A percentile compares a stretch with the other conserved stretches of the same genome.
Conservation (phyloP, 2,329 filamentous ascomycete genomes). For the Colletotrichum viniferum region DNA sequence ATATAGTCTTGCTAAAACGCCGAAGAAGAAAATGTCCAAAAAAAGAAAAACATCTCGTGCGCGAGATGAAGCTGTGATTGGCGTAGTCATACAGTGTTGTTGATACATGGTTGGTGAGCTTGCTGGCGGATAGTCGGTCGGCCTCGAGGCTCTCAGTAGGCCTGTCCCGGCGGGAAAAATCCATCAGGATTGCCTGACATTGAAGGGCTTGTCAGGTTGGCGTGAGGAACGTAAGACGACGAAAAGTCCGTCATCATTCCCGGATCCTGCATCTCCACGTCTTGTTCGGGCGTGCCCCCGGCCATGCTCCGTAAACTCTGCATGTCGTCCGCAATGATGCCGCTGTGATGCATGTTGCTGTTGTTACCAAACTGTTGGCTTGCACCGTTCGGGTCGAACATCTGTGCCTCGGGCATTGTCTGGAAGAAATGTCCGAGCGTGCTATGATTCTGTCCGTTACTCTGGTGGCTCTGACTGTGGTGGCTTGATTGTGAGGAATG, state of each 20-base stretch:
- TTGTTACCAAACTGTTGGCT: constrained; percentile 3
- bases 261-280: constrained; percentile 40
- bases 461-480: neutral
- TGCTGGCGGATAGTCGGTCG: neutral
- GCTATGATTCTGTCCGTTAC: neutral
- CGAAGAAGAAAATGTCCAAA: neutral
- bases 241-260: constrained; percentile 32
- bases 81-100: neutral
- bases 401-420: constrained; percentile 12
- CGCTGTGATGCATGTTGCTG: constrained; percentile 23
- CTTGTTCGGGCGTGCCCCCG: constrained; percentile 31
- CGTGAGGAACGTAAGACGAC: constrained; percentile 16
- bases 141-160: neutral
- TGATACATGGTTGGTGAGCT: neutral
- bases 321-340: constrained; percentile 42
- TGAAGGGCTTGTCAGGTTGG: constrained; percentile 8
- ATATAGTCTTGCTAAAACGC: constrained; percentile 15
- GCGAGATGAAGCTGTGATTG: constrained; percentile 1
- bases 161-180: constrained; percentile 14
- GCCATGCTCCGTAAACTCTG: constrained; percentile 38
- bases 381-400: constrained; percentile 19
- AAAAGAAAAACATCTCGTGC: neutral
- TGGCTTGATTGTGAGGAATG: constrained; percentile 18
- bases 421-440: constrained; percentile 21
- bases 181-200: neutral